Conservation (phyloP, 805 yeast genomes). For the Hemisphaericaspora nanyangensis region DNA sequence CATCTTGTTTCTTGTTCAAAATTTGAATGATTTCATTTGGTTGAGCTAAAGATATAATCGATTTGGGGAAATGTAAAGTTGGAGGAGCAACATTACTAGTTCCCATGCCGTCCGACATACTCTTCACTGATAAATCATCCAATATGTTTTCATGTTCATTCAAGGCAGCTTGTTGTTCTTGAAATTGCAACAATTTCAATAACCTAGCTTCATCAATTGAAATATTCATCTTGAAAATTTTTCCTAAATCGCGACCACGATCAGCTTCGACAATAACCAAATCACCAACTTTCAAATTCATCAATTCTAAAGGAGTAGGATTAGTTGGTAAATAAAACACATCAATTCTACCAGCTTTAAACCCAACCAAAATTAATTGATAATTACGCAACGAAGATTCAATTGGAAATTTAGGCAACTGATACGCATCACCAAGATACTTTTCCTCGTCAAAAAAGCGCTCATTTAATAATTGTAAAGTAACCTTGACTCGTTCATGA, state of each 20-base stretch:
- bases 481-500: slow-evolving; percentile 38
- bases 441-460: slow-evolving; percentile 27
- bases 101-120: slow-evolving; percentile 16
- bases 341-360: slow-evolving; percentile 77
- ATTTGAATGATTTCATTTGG: slow-evolving; percentile 58
- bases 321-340: slow-evolving; percentile 58
- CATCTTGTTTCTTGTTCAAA: slow-evolving; percentile 58
- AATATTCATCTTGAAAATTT: slow-evolving; percentile 54
- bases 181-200: slow-evolving; percentile 60
- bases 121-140: slow-evolving; percentile 22
- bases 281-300: slow-evolving; percentile 49
- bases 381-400: slow-evolving; percentile 32
- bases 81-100: slow-evolving; percentile 33
- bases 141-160: slow-evolving; percentile 16
- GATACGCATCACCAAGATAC: slow-evolving; percentile 26
- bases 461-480: slow-evolving; percentile 22
- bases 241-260: slow-evolving; percentile 74
- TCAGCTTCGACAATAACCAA: slow-evolving; percentile 83
- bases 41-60: slow-evolving; percentile 60
- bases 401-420: slow-evolving; percentile 33
- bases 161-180: slow-evolving; percentile 68
- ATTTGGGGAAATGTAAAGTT: slow-evolving; percentile 60
- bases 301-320: slow-evolving; percentile 10
- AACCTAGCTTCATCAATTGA: slow-evolving; percentile 64
- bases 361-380: slow-evolving; percentile 60